Evolutionary conservation across 176 grass and related monocot genomes (phyloP).

Genomic region (Cenchrus fungigraminus): DNA sequence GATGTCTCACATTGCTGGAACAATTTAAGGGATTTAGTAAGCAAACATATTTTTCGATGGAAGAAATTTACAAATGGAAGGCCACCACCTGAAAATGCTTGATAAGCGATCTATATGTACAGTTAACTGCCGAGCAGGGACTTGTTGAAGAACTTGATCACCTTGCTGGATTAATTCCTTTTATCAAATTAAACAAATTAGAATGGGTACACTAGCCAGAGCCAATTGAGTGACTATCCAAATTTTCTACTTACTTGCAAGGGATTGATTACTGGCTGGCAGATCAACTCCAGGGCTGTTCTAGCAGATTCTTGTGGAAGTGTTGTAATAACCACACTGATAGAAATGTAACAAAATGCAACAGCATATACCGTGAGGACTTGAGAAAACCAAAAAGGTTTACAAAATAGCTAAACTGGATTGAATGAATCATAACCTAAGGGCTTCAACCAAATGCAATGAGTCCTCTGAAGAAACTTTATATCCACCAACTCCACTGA

Average conservation of each 20-base stretch:
- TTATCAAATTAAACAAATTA: slow-evolving; percentile 45
- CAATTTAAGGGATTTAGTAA: slow-evolving; percentile 40
- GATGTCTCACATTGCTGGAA: slow-evolving; percentile 87
- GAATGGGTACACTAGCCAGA: slow-evolving; percentile 20
- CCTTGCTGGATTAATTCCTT: slow-evolving; percentile 93
- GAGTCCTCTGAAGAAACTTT: slow-evolving; percentile 99
- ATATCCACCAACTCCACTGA: slow-evolving; percentile 95
- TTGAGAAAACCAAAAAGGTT: slow-evolving; percentile 25
- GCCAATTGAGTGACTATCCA: slow-evolving; percentile 20
- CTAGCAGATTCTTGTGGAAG: slow-evolving; percentile 79
- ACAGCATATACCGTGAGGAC: slow-evolving; percentile 31
- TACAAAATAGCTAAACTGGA: slow-evolving; percentile 12
- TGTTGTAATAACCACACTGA: slow-evolving; percentile 79
- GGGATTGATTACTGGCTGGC: slow-evolving; percentile 75
- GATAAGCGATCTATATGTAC: slow-evolving; percentile 92
- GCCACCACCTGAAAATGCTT: slow-evolving; percentile 86
- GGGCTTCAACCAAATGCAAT: slow-evolving; percentile 96
- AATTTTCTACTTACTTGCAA: slow-evolving; percentile 62
- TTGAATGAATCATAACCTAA: slow-evolving; percentile 67
- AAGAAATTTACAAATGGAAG: slow-evolving; percentile 27
- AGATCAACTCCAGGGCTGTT: slow-evolving; percentile 92
- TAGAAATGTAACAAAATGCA: slow-evolving; percentile 14
- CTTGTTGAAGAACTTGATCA: slow-evolving; percentile 66
- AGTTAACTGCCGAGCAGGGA: slow-evolving; percentile 80
- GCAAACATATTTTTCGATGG: slow-evolving; percentile 1